phyloP scores from a whole-genome alignment of 2,329 filamentous ascomycete genomes.

The Ustulina deusta region DNA sequence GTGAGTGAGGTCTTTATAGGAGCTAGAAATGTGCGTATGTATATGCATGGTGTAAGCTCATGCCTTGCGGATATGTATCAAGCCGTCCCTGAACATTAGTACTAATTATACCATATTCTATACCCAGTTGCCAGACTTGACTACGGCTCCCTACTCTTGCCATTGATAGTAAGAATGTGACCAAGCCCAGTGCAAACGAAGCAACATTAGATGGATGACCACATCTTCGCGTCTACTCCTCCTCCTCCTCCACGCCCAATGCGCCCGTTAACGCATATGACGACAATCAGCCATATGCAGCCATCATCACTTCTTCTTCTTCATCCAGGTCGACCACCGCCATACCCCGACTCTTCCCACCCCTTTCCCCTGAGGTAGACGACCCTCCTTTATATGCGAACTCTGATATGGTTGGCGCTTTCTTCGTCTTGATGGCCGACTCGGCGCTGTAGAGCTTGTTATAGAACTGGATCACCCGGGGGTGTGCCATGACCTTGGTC shows the following conservation, averaged over 20 bases:
- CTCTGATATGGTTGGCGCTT: slow-evolving; percentile 54
- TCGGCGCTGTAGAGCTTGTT: slow-evolving; percentile 81
- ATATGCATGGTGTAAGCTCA: background rate
- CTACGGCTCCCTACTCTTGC: background rate
- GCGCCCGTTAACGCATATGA: slow-evolving; percentile 19
- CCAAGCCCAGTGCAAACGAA: background rate
- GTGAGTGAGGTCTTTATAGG: background rate
- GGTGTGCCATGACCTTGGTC: slow-evolving; percentile 92
- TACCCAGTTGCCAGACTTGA: background rate
- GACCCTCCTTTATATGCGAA: slow-evolving; percentile 52
- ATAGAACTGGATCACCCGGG: slow-evolving; percentile 88
- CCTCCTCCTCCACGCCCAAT: background rate
- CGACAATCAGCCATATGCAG: slow-evolving; percentile 57
- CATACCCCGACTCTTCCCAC: slow-evolving; percentile 24
- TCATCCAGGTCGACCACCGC: slow-evolving; percentile 57
- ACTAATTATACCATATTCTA: background rate
- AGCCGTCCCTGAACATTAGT: background rate
- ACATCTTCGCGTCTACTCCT: background rate
- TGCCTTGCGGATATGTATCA: background rate
- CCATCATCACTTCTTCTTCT: slow-evolving; percentile 63
- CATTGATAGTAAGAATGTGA: background rate
- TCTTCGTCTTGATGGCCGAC: slow-evolving; percentile 55
- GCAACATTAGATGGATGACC: background rate
- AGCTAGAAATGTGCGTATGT: background rate
- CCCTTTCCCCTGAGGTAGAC: slow-evolving; percentile 15